Evolutionary conservation across 495 filamentous ascomycete genomes (phyloP).

Genomic region (Immersiella caudata): DNA sequence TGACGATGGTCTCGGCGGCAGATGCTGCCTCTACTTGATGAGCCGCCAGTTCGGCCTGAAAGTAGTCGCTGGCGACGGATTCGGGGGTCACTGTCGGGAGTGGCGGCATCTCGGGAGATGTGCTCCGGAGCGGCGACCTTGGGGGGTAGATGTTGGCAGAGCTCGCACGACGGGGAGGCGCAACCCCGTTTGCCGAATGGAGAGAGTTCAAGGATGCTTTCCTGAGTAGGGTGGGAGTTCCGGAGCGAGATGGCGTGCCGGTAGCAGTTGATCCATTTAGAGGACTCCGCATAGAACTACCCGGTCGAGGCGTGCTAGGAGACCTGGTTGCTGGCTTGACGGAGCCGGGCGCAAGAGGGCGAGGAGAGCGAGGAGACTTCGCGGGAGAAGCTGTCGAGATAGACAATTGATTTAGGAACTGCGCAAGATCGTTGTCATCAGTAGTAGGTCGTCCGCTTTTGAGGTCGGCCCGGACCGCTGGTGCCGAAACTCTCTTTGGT

Average conservation of each 20-base stretch:
- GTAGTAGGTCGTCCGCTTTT: constrained; percentile 19
- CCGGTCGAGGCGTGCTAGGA: constrained; percentile 41
- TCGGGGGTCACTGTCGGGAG: constrained; percentile 59
- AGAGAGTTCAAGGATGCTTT: constrained; percentile 62
- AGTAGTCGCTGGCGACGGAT: constrained; percentile 69
- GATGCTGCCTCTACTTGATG: constrained; percentile 57
- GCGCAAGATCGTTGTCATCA: constrained; percentile 39
- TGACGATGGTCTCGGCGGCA: constrained; percentile 69
- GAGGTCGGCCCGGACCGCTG: constrained; percentile 26
- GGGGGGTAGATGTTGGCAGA: constrained; percentile 53
- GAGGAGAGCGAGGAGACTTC: constrained; percentile 30
- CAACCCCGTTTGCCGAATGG: constrained; percentile 45
- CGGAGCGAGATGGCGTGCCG: constrained; percentile 48
- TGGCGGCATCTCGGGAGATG: constrained; percentile 44
- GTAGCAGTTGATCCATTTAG: constrained; percentile 49
- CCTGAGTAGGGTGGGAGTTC: constrained; percentile 50
- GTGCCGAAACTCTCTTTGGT: constrained; percentile 17
- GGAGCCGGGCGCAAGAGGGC: constrained; percentile 25
- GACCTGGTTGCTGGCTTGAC: constrained; percentile 33
- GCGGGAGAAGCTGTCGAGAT: constrained; percentile 35
- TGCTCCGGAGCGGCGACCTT: constrained; percentile 40
- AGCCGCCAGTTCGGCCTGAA: constrained; percentile 67
- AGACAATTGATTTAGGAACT: constrained; percentile 47
- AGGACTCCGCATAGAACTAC: constrained; percentile 51
- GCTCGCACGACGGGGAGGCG: constrained; percentile 53